Evolutionary conservation across 768 basidiomycete species (phyloP).

Genomic region (Pulveroboletus sp.): DNA sequence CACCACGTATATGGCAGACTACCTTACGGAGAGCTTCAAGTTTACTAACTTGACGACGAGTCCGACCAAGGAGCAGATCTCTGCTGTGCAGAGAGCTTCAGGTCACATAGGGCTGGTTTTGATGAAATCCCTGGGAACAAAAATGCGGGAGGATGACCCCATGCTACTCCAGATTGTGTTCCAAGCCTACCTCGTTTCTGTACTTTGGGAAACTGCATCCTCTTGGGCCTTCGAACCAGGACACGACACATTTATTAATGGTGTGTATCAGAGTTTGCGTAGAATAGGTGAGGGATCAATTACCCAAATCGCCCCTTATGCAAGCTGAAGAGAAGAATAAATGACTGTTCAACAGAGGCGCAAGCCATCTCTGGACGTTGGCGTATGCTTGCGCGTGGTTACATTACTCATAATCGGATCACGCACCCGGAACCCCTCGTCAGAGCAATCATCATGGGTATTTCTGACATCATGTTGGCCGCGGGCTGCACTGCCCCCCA

Average conservation of each 20-base stretch:
- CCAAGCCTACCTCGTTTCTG: not conserved
- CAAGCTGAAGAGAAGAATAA: not conserved
- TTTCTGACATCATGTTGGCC: not conserved
- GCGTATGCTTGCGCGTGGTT: not conserved
- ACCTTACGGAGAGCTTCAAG: not conserved
- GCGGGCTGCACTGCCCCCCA: not conserved
- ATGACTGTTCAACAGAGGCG: constrained; percentile 2
- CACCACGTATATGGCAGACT: not conserved
- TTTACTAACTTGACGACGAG: not conserved
- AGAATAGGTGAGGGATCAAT: not conserved
- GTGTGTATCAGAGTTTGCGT: not conserved
- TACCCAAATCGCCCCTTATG: not conserved
- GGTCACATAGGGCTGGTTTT: not conserved
- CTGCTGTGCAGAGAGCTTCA: not conserved
- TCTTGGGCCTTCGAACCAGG: not conserved
- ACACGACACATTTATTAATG: not conserved
- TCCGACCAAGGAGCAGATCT: not conserved
- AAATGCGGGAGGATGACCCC: not conserved
- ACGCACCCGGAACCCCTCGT: not conserved
- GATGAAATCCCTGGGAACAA: not conserved
- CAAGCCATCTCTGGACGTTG: constrained; percentile 12
- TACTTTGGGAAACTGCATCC: not conserved
- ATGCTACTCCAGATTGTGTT: not conserved
- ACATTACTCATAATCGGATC: not conserved
- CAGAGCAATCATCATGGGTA: not conserved